Percentiles rank a stretch among this genome's conserved stretches.
Conservation (phyloP, 805 yeast genomes). For the Candida quercuum region DNA sequence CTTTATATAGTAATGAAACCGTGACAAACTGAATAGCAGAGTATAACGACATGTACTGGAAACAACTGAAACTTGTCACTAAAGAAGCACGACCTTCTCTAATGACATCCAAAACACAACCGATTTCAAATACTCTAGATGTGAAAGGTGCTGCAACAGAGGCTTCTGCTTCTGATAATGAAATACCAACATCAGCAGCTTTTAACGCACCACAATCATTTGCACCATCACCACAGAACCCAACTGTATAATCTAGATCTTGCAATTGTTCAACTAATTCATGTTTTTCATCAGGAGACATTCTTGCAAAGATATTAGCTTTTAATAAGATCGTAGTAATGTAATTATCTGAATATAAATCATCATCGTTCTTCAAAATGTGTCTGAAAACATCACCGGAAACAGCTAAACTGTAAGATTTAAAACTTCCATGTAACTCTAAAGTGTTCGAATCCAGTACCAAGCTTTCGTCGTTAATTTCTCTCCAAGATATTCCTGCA, state of each 20-base stretch:
- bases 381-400: conserved; percentile 91
- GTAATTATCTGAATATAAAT: conserved; percentile 28
- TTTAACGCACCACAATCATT: conserved; percentile 98
- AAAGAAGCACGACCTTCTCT: conserved; percentile 92
- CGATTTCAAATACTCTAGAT: conserved; percentile 80
- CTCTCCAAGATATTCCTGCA: conserved; percentile 48
- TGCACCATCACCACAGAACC: conserved; percentile 99
- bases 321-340: conserved; percentile 60
- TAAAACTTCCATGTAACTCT: conserved; percentile 33
- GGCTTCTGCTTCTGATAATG: conserved; percentile 96
- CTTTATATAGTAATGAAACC: conserved; percentile 75
- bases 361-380: conserved; percentile 43
- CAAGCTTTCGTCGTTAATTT: conserved; percentile 52
- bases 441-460: conserved; percentile 61
- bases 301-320: conserved; percentile 82
- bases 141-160: conserved; percentile 99
- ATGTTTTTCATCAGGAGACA: conserved; percentile 99
- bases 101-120: conserved; percentile 88
- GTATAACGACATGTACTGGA: conserved; percentile 95
- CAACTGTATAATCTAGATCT: conserved; percentile 82
- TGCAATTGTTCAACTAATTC: conserved; percentile 88
- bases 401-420: conserved; percentile 67
- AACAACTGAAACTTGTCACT: conserved; percentile 93
- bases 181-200: conserved; percentile 96
- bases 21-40: conserved; percentile 94